A percentile compares a stretch with the other conserved stretches of the same genome.
These are phyloP conservation scores for Chlorella vulgaris DNA, from an alignment of 139 green algal species.

Conservation along the genomic window DNA sequence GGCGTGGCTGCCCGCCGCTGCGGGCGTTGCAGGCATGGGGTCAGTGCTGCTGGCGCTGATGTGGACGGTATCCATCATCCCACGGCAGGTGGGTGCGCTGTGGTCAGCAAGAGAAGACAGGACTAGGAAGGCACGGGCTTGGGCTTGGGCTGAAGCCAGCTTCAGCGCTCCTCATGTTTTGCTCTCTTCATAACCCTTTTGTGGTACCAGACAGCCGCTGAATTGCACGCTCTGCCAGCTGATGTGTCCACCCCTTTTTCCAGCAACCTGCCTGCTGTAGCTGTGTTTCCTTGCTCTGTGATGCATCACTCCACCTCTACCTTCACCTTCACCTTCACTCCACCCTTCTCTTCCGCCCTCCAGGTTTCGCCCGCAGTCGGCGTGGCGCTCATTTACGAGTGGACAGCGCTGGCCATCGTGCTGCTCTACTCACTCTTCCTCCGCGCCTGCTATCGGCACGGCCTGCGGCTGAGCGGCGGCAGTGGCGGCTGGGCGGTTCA, in stretches of 20 bases:
- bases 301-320: too few relatives aligned
- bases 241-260: not conserved
- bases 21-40: not conserved
- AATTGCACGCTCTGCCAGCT: not conserved
- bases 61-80: not conserved
- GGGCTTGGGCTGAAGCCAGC: too few relatives aligned
- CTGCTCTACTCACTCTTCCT: not conserved
- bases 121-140: too few relatives aligned
- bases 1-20: not conserved
- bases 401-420: not conserved
- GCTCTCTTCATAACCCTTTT: not conserved
- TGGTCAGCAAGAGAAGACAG: too few relatives aligned
- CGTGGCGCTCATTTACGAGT: not conserved
- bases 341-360: not conserved
- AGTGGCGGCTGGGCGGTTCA: not conserved
- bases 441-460: not conserved
- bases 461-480: constrained; percentile 2
- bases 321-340: not conserved
- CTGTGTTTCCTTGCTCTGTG: not conserved
- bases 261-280: not conserved
- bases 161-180: not conserved
- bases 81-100: not conserved
- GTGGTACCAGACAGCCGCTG: too few relatives aligned
- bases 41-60: not conserved
- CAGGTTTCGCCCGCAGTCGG: not conserved